Conservation (phyloP, 108 stramenopile species). For the Nitzschia inconspicua region DNA sequence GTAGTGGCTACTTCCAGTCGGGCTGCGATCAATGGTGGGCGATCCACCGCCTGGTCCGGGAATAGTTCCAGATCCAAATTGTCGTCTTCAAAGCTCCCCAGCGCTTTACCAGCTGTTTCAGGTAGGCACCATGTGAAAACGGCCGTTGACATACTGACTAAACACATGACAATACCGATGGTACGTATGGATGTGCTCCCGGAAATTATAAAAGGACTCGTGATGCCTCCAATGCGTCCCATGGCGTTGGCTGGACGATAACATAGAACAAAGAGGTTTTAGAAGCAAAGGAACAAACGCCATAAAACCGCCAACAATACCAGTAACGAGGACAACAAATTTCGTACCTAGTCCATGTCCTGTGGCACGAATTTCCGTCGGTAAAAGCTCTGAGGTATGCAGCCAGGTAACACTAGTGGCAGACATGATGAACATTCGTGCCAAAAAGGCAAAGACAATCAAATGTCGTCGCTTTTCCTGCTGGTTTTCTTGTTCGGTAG, state of each 20-base stretch:
- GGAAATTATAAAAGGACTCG: slow-evolving; percentile 44
- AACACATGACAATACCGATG: slow-evolving; percentile 33
- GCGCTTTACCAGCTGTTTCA: slow-evolving; percentile 31
- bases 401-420: slow-evolving; percentile 59
- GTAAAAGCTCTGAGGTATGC: slow-evolving; percentile 58
- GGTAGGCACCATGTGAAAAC: slow-evolving; percentile 10
- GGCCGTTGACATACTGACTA: slow-evolving; percentile 19
- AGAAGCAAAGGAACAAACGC: background rate
- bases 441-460: background rate
- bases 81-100: slow-evolving; percentile 12
- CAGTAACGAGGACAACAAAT: background rate
- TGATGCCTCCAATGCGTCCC: slow-evolving; percentile 40
- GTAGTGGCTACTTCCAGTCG: too few species aligned
- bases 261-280: background rate
- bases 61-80: background rate
- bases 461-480: background rate
- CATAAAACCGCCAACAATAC: background rate
- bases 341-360: slow-evolving; percentile 45
- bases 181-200: slow-evolving; percentile 14
- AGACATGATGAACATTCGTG: slow-evolving; percentile 17
- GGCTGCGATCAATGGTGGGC: too few species aligned
- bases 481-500: slow-evolving; percentile 3
- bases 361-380: slow-evolving; percentile 68
- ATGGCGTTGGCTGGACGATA: slow-evolving; percentile 40
- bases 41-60: too few species aligned